Percentiles rank a stretch among this genome's conserved stretches.
These are phyloP conservation scores for Malbranchea zuffiana DNA, from an alignment of 2,329 filamentous ascomycete species.

Conservation along the genomic window DNA sequence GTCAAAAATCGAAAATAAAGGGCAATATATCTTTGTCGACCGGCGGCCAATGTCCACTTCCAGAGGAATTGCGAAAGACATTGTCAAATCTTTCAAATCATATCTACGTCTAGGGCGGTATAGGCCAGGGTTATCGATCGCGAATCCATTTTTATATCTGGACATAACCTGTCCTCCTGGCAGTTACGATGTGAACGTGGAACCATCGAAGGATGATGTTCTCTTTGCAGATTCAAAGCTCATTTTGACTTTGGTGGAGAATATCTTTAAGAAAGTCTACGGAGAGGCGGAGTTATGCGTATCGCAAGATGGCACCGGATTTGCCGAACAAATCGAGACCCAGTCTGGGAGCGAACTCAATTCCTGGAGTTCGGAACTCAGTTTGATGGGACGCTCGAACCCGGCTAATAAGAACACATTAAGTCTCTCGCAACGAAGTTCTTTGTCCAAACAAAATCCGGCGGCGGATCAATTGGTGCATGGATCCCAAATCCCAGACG, in stretches of 20 bases:
- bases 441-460: not conserved
- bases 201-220: conserved; percentile 54
- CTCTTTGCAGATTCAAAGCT: conserved; percentile 42
- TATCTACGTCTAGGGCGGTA: conserved; percentile 32
- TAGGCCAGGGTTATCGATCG: conserved; percentile 21
- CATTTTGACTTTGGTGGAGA: conserved; percentile 36
- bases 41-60: conserved; percentile 42
- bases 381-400: no score
- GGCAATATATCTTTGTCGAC: conserved; percentile 48
- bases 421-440: not conserved
- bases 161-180: conserved; percentile 43
- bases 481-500: not conserved
- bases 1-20: conserved; percentile 24
- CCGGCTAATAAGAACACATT: not conserved
- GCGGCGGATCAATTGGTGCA: not conserved
- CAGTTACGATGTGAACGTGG: conserved; percentile 52
- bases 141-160: conserved; percentile 47
- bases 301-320: not conserved
- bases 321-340: not conserved
- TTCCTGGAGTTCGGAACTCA: no score
- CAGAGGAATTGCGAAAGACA: conserved; percentile 44
- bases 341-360: no score
- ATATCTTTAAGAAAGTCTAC: conserved; percentile 36
- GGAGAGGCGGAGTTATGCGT: conserved; percentile 14
- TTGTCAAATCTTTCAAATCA: conserved; percentile 42